Evolutionary conservation across 1,284 basidiomycete genomes (phyloP).

Genomic region (Cutaneotrichosporon mucoides): DNA sequence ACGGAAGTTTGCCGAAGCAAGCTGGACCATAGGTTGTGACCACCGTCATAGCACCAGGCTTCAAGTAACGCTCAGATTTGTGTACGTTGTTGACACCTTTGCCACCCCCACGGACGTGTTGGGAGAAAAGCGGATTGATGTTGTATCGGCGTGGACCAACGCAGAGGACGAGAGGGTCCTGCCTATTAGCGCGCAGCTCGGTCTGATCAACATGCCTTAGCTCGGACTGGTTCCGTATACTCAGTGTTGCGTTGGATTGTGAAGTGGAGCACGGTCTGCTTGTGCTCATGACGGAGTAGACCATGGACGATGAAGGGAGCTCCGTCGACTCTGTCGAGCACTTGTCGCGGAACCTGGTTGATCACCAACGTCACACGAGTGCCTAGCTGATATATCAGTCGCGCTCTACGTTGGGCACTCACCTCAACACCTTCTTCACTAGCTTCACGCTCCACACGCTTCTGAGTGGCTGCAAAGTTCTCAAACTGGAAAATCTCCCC

Average conservation of each 20-base stretch:
- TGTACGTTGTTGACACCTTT: conserved; percentile 94
- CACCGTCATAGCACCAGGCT: conserved; percentile 72
- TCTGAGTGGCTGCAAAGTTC: conserved; percentile 82
- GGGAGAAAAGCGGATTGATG: conserved; percentile 85
- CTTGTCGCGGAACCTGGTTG: conserved; percentile 61
- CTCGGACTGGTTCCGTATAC: conserved; percentile 78
- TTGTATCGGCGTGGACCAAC: conserved; percentile 80
- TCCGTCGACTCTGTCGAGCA: conserved; percentile 37
- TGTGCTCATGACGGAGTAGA: conserved; percentile 92
- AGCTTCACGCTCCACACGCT: conserved; percentile 64
- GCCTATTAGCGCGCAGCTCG: background rate
- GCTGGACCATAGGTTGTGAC: conserved; percentile 87
- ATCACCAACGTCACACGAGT: conserved; percentile 69
- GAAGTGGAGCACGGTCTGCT: conserved; percentile 89
- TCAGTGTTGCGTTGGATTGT: conserved; percentile 96
- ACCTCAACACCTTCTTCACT: conserved; percentile 68
- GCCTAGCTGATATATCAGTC: conserved; percentile 59
- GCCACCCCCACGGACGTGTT: conserved; percentile 82
- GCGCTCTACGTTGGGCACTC: conserved; percentile 20
- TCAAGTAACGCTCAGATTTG: conserved; percentile 91
- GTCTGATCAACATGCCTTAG: conserved; percentile 61
- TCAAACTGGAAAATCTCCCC: conserved; percentile 96
- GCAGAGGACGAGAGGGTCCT: conserved; percentile 86
- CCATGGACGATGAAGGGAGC: conserved; percentile 73
- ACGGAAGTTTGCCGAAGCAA: conserved; percentile 79